Evolutionary conservation across 2,329 filamentous ascomycete species (phyloP).

Genomic region (Hypoxylon rubiginosum): DNA sequence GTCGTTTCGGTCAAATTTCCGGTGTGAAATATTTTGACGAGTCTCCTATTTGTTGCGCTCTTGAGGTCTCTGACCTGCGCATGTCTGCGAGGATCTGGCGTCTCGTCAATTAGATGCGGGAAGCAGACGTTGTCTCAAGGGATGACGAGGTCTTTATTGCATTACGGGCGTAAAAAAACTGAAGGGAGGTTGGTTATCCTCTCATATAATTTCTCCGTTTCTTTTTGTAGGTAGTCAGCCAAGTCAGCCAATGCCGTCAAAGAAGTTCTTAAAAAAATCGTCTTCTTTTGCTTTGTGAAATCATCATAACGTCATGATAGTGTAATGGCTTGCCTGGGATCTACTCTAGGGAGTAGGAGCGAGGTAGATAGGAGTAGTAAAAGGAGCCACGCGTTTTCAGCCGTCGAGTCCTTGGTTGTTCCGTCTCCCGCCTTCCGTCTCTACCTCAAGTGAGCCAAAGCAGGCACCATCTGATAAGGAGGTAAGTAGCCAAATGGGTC

Average conservation of each 20-base stretch:
- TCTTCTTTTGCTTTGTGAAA: too few relatives aligned
- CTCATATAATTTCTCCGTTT: conserved; percentile 41
- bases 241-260: conserved; percentile 36
- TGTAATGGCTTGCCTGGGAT: background rate
- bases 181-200: conserved; percentile 48
- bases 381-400: background rate
- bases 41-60: conserved; percentile 49
- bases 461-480: background rate
- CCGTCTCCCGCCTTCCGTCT: background rate
- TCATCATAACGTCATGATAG: background rate
- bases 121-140: conserved; percentile 58
- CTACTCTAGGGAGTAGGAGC: background rate
- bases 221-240: conserved; percentile 36
- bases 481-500: background rate
- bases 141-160: conserved; percentile 67
- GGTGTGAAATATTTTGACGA: conserved; percentile 29
- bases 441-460: background rate
- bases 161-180: conserved; percentile 64
- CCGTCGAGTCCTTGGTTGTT: background rate
- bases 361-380: background rate
- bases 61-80: conserved; percentile 64
- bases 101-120: conserved; percentile 49
- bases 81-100: conserved; percentile 59
- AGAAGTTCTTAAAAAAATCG: conserved; percentile 16
- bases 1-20: conserved; percentile 28